Evolutionary conservation across 2,329 filamentous ascomycete genomes (phyloP).

Genomic region (Diplodia seriata): DNA sequence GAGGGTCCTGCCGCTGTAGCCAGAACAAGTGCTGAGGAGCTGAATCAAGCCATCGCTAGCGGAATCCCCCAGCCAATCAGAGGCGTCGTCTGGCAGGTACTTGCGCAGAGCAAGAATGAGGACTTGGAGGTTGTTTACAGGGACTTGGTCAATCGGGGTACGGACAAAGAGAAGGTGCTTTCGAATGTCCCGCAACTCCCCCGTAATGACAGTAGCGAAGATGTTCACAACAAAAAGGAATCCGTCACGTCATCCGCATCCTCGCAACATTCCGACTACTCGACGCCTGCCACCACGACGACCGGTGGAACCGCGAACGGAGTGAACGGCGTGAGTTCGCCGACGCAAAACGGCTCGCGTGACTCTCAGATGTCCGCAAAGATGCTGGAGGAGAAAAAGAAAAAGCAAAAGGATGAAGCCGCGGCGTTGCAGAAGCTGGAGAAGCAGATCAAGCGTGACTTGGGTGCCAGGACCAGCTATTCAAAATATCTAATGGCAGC

Average conservation of each 20-base stretch:
- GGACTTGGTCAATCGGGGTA: conserved; percentile 79
- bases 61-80: conserved; percentile 95
- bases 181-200: conserved; percentile 36
- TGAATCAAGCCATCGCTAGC: conserved; percentile 88
- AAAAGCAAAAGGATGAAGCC: conserved; percentile 79
- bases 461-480: conserved; percentile 92
- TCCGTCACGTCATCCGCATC: conserved; percentile 79
- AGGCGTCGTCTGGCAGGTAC: conserved; percentile 98
- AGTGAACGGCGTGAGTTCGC: conserved; percentile 53
- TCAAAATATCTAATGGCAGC: conserved; percentile 93
- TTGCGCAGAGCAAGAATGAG: conserved; percentile 93
- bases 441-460: conserved; percentile 87
- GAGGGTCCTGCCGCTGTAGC: conserved; percentile 90
- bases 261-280: conserved; percentile 80
- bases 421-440: conserved; percentile 80
- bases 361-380: conserved; percentile 68
- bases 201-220: conserved; percentile 51
- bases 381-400: conserved; percentile 72
- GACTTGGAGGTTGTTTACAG: conserved; percentile 87
- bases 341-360: conserved; percentile 61
- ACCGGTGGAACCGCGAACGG: conserved; percentile 54
- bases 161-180: conserved; percentile 69
- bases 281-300: conserved; percentile 64
- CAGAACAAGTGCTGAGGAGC: conserved; percentile 83
- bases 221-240: conserved; percentile 66